phyloP scores from a whole-genome alignment of 495 filamentous ascomycete species.

The Trypethelium eluteriae region DNA sequence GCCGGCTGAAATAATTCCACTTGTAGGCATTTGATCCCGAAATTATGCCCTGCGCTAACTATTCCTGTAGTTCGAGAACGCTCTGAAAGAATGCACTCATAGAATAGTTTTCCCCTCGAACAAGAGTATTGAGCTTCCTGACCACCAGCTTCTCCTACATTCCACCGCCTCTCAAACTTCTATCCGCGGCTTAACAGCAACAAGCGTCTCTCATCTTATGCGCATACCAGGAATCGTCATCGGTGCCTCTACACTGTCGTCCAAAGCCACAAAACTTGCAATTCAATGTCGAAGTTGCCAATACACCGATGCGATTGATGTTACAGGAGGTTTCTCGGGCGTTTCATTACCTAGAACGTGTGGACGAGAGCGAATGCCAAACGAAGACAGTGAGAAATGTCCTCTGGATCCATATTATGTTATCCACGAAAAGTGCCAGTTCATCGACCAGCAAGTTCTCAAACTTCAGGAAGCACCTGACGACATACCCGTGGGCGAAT shows the following conservation, averaged over 20 bases:
- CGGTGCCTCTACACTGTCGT: constrained; percentile 91
- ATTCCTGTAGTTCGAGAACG: constrained; percentile 69
- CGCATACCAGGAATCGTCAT: constrained; percentile 97
- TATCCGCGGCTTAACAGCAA: constrained; percentile 88
- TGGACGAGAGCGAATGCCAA: constrained; percentile 50
- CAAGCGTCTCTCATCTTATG: constrained; percentile 88
- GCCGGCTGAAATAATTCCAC: constrained; percentile 84
- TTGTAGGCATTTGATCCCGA: constrained; percentile 47
- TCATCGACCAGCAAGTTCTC: constrained; percentile 96
- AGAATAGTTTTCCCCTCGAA: constrained; percentile 80
- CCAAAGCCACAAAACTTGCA: constrained; percentile 79
- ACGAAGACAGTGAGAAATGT: constrained; percentile 59
- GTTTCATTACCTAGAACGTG: constrained; percentile 76
- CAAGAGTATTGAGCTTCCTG: constrained; percentile 60
- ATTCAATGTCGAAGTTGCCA: constrained; percentile 87
- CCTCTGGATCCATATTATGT: constrained; percentile 94
- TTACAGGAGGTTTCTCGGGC: constrained; percentile 79
- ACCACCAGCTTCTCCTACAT: constrained; percentile 94
- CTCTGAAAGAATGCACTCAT: constrained; percentile 82
- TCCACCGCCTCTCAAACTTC: constrained; percentile 83
- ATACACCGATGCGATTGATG: constrained; percentile 59
- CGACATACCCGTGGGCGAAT: constrained; percentile 93
- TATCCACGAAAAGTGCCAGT: constrained; percentile 85
- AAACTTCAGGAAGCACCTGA: constrained; percentile 98
- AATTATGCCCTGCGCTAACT: constrained; percentile 12